phyloP scores from a whole-genome alignment of 805 yeast genomes.

The Saturnispora hagleri region DNA sequence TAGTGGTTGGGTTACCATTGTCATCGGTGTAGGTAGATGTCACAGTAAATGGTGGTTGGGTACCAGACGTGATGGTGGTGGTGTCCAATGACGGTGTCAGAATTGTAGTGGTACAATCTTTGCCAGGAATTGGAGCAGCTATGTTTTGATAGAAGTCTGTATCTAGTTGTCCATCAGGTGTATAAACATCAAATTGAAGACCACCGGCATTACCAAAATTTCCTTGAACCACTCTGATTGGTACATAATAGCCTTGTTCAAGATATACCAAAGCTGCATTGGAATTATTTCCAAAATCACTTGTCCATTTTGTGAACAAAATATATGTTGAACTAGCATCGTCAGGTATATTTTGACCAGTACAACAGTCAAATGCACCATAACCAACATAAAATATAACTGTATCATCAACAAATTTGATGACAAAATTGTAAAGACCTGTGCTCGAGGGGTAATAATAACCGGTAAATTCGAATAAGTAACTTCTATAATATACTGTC shows the following conservation, averaged over 20 bases:
- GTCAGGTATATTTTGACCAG: conserved; percentile 3
- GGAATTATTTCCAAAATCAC: background rate
- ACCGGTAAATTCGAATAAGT: conserved; percentile 12
- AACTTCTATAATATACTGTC: conserved; percentile 2
- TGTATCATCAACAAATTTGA: conserved; percentile 25
- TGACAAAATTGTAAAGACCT: conserved; percentile 23
- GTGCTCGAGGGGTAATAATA: conserved; percentile 17
- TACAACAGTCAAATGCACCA: conserved; percentile 29
- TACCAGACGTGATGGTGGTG: background rate
- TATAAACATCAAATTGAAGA: background rate
- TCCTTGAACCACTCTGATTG: conserved; percentile 12
- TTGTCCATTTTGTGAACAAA: background rate
- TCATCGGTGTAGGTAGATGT: background rate
- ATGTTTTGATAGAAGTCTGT: background rate
- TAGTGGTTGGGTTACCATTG: background rate
- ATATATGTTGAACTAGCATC: background rate
- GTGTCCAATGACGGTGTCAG: background rate
- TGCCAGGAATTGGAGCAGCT: background rate
- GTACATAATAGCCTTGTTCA: conserved; percentile 11
- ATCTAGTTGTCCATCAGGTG: background rate
- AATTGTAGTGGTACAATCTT: background rate
- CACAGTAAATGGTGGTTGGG: background rate
- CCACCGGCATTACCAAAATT: background rate
- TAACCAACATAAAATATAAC: conserved; percentile 27
- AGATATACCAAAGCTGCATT: conserved; percentile 7